Evolutionary conservation across 768 basidiomycete species (phyloP).

Genomic region (Tulasnella sp.): DNA sequence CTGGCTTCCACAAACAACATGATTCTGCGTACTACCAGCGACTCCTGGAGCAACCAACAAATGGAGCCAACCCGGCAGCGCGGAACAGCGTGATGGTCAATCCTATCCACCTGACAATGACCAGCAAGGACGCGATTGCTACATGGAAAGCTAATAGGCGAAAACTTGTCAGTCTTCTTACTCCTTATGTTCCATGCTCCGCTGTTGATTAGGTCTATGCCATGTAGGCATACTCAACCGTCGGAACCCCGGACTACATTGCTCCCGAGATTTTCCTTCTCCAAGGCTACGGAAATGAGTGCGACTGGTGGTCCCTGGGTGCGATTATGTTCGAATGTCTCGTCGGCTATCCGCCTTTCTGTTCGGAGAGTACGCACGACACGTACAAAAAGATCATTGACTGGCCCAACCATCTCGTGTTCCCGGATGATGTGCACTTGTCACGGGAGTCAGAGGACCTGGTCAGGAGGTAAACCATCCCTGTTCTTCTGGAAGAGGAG

Average conservation of each 20-base stretch:
- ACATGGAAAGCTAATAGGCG: constrained; percentile 99
- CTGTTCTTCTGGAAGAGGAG: not conserved
- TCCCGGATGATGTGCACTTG: constrained; percentile 91
- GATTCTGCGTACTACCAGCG: constrained; percentile 92
- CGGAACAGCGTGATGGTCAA: constrained; percentile 97
- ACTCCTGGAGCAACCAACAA: constrained; percentile 54
- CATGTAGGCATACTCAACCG: constrained; percentile 86
- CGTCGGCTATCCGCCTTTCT: constrained; percentile 95
- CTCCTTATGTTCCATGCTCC: not conserved
- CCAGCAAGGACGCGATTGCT: constrained; percentile 84
- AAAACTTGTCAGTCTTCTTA: constrained; percentile 57
- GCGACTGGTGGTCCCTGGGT: constrained; percentile 99
- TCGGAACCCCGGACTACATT: constrained; percentile 94
- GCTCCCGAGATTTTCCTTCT: constrained; percentile 95
- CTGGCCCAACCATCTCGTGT: constrained; percentile 75
- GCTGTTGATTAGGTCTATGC: not conserved
- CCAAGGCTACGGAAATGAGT: constrained; percentile 96
- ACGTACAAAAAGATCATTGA: constrained; percentile 97
- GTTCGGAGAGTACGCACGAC: constrained; percentile 92
- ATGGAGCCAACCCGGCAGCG: constrained; percentile 38
- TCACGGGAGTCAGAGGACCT: constrained; percentile 86
- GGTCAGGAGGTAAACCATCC: constrained; percentile 41
- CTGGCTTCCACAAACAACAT: constrained; percentile 98
- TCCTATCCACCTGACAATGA: constrained; percentile 92
- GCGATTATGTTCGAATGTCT: constrained; percentile 98